Evolutionary conservation across 2,329 filamentous ascomycete genomes (phyloP).

Genomic region (Zymoseptoria ardabiliae): DNA sequence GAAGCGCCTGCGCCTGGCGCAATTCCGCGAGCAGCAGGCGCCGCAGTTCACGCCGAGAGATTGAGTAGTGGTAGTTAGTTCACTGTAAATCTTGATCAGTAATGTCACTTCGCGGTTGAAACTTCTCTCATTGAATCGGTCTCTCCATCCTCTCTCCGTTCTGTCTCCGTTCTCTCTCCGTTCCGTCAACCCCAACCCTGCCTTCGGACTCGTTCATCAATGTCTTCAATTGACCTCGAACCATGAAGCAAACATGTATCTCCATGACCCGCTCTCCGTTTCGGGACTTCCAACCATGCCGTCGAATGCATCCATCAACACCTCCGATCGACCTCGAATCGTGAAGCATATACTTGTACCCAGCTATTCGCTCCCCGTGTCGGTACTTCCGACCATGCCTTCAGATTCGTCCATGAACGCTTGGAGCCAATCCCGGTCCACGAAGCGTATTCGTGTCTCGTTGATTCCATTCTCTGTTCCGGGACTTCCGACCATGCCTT

Average conservation of each 20-base stretch:
- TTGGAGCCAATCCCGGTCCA: too few relatives aligned
- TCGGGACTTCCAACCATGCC: background rate
- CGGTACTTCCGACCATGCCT: background rate
- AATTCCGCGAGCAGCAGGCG: background rate
- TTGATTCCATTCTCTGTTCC: background rate
- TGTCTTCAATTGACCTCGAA: background rate
- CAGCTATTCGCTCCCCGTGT: background rate
- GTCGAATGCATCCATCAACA: background rate
- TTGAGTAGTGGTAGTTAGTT: background rate
- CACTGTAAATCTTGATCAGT: background rate
- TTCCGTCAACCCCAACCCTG: too few relatives aligned
- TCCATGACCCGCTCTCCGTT: background rate
- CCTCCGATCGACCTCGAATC: background rate
- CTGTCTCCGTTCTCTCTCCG: too few relatives aligned
- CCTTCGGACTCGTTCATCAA: background rate
- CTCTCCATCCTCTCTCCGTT: background rate
- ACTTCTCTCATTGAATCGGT: background rate
- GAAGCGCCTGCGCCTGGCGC: background rate
- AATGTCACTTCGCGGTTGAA: background rate
- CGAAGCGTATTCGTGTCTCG: too few relatives aligned
- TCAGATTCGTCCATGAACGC: background rate
- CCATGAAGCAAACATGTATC: background rate
- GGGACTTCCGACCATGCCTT: background rate
- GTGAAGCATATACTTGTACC: too few relatives aligned
- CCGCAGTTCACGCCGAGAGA: background rate